Percentiles rank a stretch among this genome's conserved stretches.
Evolutionary conservation across 1,139 yeast species (phyloP).

Genomic region (Hyphopichia burtonii): DNA sequence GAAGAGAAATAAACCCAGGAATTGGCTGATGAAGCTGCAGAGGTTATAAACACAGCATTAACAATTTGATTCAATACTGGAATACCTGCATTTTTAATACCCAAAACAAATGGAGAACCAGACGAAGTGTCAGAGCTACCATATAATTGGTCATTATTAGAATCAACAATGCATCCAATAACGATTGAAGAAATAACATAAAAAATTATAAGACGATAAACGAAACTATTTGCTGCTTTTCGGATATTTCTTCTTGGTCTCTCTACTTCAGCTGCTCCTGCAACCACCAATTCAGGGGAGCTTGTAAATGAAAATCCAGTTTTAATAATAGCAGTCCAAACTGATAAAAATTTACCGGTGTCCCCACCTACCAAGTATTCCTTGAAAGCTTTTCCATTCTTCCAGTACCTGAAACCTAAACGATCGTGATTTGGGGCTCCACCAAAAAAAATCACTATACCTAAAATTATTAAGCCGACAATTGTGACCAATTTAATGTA

Average conservation of each 20-base stretch:
- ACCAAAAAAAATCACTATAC: conserved; percentile 13
- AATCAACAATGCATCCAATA: conserved; percentile 35
- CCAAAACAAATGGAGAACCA: conserved; percentile 45
- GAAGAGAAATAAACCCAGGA: conserved; percentile 58
- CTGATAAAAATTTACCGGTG: conserved; percentile 55
- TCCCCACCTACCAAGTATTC: conserved; percentile 44
- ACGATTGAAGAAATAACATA: conserved; percentile 34
- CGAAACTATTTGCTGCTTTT: conserved; percentile 33
- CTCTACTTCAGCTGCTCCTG: conserved; percentile 37
- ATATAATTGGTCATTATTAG: conserved; percentile 25
- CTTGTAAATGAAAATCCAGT: conserved; percentile 45
- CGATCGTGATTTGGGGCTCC: conserved; percentile 16
- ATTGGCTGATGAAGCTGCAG: conserved; percentile 47
- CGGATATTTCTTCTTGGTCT: conserved; percentile 41
- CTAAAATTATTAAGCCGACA: conserved; percentile 8
- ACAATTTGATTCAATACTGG: conserved; percentile 53
- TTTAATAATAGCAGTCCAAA: conserved; percentile 42
- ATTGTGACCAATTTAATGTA: conserved; percentile 8
- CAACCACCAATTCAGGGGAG: conserved; percentile 44
- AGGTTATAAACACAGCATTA: conserved; percentile 55
- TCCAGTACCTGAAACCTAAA: conserved; percentile 37
- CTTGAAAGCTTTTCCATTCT: conserved; percentile 44
- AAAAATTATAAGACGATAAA: conserved; percentile 37
- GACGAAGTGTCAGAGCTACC: conserved; percentile 31
- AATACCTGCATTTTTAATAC: conserved; percentile 47